Base-by-base conservation (phyloP, 164 flowering plant species). In the Paratinospora sagittata region DNA sequence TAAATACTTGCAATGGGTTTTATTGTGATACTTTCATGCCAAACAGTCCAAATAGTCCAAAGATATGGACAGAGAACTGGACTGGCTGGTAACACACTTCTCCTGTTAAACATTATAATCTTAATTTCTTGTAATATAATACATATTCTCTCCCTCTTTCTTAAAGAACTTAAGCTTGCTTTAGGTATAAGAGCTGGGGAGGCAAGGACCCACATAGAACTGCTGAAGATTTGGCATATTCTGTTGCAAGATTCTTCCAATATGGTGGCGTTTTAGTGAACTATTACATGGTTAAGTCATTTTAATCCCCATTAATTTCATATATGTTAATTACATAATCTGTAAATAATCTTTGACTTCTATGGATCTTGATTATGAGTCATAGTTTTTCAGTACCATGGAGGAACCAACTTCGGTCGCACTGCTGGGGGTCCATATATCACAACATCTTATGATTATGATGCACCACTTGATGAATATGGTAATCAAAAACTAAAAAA, bases 1-100 rank as follows among this genome's bases (percentile, higher is more conserved):
- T 91, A 27, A 81, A 88, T 67, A 84, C 95, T 3, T 89, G 94
- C 78, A 91, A 91, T 76, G 90, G 91, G 0, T 90, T 76, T 67
- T 90, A 90, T 66, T 86, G 93, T 34, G 81, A 89, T 47, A 0
- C 36, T 0, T 86, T 77, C 70, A 68, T 26, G 21, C 79, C 75
- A 12, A 73, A 66, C 37, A 73, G 63, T 23, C 72, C 80, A 0
- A 70, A 27, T 45, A 78, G 60, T 17, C 80, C 77, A 1, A 78
- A 78, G 71, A 78, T 74, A 77, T 70, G 77, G 79, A 82, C 87
- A 33, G 83, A 84, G 69, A 84, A 84, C 37, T 84, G 84, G 86
- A 78, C 81, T 52, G 84, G 86, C 66, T 91, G 97, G 92, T 89
- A 3, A 26, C 84, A 77, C 43, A 10, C 57, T 19, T 10, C 14